These are phyloP conservation scores for Elongisporangium senticosum DNA, from an alignment of 352 stramenopile genomes.

Conservation along the genomic window DNA sequence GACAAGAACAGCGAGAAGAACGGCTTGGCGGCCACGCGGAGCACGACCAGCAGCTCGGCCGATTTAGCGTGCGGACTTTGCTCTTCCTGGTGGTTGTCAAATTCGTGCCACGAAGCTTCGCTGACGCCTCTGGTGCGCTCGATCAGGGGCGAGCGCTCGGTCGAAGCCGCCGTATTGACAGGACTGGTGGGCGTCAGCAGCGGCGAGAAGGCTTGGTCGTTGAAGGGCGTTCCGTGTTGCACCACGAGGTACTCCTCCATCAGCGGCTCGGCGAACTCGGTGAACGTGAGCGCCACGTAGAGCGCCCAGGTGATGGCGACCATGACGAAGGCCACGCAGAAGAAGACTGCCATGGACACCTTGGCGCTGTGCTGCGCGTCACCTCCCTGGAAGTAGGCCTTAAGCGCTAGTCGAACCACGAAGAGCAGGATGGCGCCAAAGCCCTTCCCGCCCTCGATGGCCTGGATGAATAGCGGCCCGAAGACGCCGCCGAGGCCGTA, in stretches of 20 bases:
- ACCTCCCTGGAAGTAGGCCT: slow-evolving; percentile 35
- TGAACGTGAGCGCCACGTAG: slow-evolving; percentile 43
- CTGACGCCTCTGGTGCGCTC: slow-evolving; percentile 21
- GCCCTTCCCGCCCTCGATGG: slow-evolving; percentile 72
- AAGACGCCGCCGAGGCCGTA: slow-evolving; percentile 80
- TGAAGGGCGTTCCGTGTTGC: slow-evolving; percentile 55
- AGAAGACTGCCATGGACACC: slow-evolving; percentile 65
- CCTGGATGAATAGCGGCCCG: slow-evolving; percentile 67
- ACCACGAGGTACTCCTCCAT: slow-evolving; percentile 63
- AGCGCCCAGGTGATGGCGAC: slow-evolving; percentile 46
- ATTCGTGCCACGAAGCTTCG: slow-evolving; percentile 4
- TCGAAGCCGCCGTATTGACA: not conserved
- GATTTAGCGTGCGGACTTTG: slow-evolving; percentile 28
- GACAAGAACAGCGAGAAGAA: slow-evolving; percentile 77
- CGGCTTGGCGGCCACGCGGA: slow-evolving; percentile 57
- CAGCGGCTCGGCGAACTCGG: slow-evolving; percentile 56
- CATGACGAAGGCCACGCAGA: slow-evolving; percentile 50
- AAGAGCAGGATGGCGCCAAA: slow-evolving; percentile 74
- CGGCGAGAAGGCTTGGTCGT: slow-evolving; percentile 41
- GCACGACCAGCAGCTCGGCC: slow-evolving; percentile 48
- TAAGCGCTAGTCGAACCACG: slow-evolving; percentile 48
- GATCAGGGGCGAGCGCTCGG: slow-evolving; percentile 9
- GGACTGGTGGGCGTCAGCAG: slow-evolving; percentile 33
- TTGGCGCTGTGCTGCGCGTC: slow-evolving; percentile 18
- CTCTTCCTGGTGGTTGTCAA: slow-evolving; percentile 34